Evolutionary conservation across 345 rosid genomes (phyloP).

Genomic region (Hibiscus trionum): DNA sequence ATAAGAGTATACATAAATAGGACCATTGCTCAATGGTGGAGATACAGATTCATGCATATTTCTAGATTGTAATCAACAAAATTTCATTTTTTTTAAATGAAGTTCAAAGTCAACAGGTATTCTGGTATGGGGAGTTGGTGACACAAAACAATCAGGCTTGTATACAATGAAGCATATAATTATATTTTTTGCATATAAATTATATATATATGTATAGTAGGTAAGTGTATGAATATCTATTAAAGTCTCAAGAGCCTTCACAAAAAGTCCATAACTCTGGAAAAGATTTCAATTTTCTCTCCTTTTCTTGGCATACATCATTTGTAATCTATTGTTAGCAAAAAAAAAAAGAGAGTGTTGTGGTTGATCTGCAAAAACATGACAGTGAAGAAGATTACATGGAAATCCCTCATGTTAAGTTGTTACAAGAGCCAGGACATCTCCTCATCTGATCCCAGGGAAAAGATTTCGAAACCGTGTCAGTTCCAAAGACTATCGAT

Average conservation of each 20-base stretch:
- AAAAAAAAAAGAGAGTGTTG: not conserved
- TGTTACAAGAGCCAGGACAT: not conserved
- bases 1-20: not conserved
- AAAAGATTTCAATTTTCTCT: not conserved
- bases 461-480: slow-evolving; percentile 24
- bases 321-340: not conserved
- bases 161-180: too few relatives aligned
- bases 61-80: not conserved
- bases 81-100: not conserved
- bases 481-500: slow-evolving; percentile 45
- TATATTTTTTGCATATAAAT: not conserved
- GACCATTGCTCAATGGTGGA: not conserved
- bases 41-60: not conserved
- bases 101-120: not conserved
- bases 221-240: slow-evolving; percentile 6
- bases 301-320: not conserved
- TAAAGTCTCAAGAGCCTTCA: not conserved
- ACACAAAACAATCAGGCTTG: not conserved
- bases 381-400: slow-evolving; percentile 3
- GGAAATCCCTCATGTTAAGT: slow-evolving; percentile 8
- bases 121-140: not conserved
- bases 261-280: not conserved
- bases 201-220: not conserved
- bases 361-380: not conserved
- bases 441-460: not conserved